Conservation (phyloP, 768 basidiomycete genomes). For the Multifurca ochricompacta region DNA sequence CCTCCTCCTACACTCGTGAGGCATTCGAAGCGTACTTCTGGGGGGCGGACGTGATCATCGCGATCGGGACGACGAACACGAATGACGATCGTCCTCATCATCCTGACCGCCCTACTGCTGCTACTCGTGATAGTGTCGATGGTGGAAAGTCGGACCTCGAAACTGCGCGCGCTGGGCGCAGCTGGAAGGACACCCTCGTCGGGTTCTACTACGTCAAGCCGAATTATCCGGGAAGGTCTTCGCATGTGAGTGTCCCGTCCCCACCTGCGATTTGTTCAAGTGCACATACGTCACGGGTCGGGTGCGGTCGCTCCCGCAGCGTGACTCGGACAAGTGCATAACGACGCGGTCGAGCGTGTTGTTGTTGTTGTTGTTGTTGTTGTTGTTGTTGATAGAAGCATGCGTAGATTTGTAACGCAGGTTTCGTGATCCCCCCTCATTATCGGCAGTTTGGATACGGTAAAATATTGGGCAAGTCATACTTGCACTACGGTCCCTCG, state of each 20-base stretch:
- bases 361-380: no score
- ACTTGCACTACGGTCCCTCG: constrained; percentile 69
- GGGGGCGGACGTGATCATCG: constrained; percentile 67
- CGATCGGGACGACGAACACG: constrained; percentile 32
- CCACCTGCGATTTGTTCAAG: neutral
- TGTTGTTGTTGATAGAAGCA: constrained; percentile 2
- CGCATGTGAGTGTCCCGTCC: constrained; percentile 58
- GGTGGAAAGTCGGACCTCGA: constrained; percentile 32
- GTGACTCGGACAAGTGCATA: no score
- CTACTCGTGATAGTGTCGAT: neutral
- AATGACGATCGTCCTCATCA: neutral
- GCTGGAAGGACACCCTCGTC: constrained; percentile 64
- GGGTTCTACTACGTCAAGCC: constrained; percentile 84
- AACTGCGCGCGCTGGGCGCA: constrained; percentile 38
- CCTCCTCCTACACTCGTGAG: constrained; percentile 30
- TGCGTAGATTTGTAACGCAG: constrained; percentile 76
- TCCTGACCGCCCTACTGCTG: no score
- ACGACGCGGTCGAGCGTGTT: no score
- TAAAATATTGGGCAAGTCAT: constrained; percentile 63
- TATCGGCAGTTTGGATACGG: constrained; percentile 66
- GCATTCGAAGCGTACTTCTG: constrained; percentile 74
- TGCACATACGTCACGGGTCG: no score
- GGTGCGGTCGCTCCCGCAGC: no score
- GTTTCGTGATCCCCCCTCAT: constrained; percentile 67
- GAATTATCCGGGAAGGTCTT: constrained; percentile 85